These are phyloP conservation scores for Phytophthora brassicae DNA, from an alignment of 352 stramenopile species.

Conservation along the genomic window DNA sequence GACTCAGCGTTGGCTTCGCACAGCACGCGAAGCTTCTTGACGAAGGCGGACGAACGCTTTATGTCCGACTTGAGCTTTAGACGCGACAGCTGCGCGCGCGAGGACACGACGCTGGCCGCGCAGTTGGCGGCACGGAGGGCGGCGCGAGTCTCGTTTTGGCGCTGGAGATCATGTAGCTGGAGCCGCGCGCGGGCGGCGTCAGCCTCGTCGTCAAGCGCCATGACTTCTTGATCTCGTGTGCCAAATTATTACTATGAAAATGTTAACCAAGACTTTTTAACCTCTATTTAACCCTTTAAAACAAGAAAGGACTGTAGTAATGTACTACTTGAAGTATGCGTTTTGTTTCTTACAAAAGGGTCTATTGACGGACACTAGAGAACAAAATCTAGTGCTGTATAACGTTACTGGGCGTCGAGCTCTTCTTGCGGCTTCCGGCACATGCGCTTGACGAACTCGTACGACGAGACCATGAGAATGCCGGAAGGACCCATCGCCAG, in stretches of 20 bases:
- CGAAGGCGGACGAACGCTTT: constrained; percentile 98
- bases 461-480: constrained; percentile 85
- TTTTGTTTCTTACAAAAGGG: not conserved
- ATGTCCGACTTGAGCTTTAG: constrained; percentile 97
- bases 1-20: constrained; percentile 67
- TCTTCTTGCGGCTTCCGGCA: constrained; percentile 57
- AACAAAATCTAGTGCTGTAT: constrained; percentile 26
- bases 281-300: too few relatives aligned
- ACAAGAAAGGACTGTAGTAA: too few relatives aligned
- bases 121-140: constrained; percentile 67
- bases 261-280: too few relatives aligned
- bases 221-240: too few relatives aligned
- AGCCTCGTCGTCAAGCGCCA: constrained; percentile 17
- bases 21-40: constrained; percentile 94
- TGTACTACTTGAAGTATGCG: too few relatives aligned
- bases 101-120: constrained; percentile 37
- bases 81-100: constrained; percentile 83
- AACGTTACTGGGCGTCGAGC: constrained; percentile 21
- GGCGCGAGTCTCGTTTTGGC: constrained; percentile 29
- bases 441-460: constrained; percentile 90
- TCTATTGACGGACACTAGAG: constrained; percentile 3
- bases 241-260: too few relatives aligned
- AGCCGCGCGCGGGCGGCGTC: constrained; percentile 10
- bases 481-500: constrained; percentile 83
- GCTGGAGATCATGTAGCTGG: constrained; percentile 55